Evolutionary conservation across 352 stramenopile genomes (phyloP).

Genomic region (Pythium utonaiense): DNA sequence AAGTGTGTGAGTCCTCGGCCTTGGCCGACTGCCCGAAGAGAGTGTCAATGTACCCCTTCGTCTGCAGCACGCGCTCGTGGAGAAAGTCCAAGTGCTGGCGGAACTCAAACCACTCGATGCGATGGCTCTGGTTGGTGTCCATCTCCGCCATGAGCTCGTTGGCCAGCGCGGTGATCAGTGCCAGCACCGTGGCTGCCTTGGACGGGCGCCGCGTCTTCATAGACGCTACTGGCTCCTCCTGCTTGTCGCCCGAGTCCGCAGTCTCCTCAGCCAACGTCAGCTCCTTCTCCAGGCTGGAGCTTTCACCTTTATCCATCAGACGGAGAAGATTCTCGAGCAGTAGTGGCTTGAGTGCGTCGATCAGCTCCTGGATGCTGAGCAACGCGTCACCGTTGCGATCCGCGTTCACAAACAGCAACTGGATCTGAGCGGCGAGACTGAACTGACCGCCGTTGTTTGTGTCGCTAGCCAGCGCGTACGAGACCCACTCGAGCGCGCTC

Average conservation of each 20-base stretch:
- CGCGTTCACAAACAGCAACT: conserved; percentile 50
- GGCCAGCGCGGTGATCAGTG: conserved; percentile 40
- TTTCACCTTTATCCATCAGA: neutral
- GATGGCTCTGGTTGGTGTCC: conserved; percentile 50
- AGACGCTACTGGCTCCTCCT: neutral
- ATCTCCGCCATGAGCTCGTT: conserved; percentile 57
- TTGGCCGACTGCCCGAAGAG: conserved; percentile 3
- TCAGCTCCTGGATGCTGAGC: conserved; percentile 51
- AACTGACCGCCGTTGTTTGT: conserved; percentile 32
- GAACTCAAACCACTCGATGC: conserved; percentile 78
- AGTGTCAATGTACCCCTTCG: conserved; percentile 46
- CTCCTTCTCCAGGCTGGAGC: conserved; percentile 4
- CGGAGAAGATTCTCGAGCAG: conserved; percentile 28
- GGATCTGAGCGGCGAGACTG: conserved; percentile 45
- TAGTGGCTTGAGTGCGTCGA: conserved; percentile 38
- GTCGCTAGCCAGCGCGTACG: conserved; percentile 56
- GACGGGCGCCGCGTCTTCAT: conserved; percentile 22
- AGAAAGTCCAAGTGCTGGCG: conserved; percentile 69
- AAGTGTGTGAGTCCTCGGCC: neutral
- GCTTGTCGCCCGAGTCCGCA: neutral
- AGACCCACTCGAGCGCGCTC: conserved; percentile 64
- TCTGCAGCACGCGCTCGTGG: conserved; percentile 45
- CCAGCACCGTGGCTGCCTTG: conserved; percentile 31
- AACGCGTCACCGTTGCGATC: conserved; percentile 56
- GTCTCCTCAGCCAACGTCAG: neutral